Base-by-base conservation (phyloP, 2,329 filamentous ascomycete genomes). In the Phialophora macrospora region DNA sequence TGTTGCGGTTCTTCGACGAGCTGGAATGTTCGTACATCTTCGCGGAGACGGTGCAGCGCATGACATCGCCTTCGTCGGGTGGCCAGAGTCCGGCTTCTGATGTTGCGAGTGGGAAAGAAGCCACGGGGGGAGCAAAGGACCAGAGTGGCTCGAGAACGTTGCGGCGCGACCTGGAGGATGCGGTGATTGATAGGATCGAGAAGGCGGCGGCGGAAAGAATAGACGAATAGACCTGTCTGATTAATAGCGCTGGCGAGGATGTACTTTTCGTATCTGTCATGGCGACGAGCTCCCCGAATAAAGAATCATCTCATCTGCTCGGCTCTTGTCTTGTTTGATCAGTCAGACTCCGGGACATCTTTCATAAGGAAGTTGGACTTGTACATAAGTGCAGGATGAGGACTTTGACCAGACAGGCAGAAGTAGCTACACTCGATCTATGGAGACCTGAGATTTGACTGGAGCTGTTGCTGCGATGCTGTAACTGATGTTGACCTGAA, bases 1-100 rank as follows among this genome's bases (percentile, higher is more conserved):
- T 92, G 1, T 81, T 99, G 61, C 84, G 95, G 60, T 91, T 93
- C 71, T 84, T 99, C 68, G 95, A 99, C 76, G 86, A 88, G 73
- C 83, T 87, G 68, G 86, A 88, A 32, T 92, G 92, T 3, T 88
- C 95, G 74, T 83, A 90, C 22, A 97, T 99, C 60, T 91, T 93
- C 72, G 92, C 98, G 11, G 95, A 99, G 76, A 94, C 94, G 2
- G 90, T 97, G 64, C 48, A 11, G 32, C 48, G 14, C 17, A 11
- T 22, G 44, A 4, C 44, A n/a, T 32, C 41, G 3, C 30, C 56
- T 24, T 34, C 17, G 9, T 34, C 17, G 9, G 26, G 3, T 12
- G 17, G 22, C 12, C 30, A 12, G 26, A 78, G 81, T 30, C 38
- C 26, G 22, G 11, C 20, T 38, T 20, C 17, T 17, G 38, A 30